phyloP scores from a whole-genome alignment of 306 rosid genomes.

The Fagus crenata region DNA sequence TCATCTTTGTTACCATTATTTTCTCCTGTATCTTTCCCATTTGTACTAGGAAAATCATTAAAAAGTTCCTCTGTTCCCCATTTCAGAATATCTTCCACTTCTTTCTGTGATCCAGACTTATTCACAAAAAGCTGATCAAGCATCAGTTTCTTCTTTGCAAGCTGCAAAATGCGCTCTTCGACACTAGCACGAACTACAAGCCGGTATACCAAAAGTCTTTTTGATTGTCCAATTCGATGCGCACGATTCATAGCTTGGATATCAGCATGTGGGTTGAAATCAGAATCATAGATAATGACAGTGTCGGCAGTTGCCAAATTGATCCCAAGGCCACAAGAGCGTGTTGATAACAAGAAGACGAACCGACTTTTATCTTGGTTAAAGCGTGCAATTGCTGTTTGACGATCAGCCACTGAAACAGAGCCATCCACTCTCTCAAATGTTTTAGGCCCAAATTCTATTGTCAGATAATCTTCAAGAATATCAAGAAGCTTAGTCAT shows the following conservation, averaged over 20 bases:
- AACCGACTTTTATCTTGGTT: slow-evolving; percentile 98
- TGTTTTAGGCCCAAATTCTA: slow-evolving; percentile 97
- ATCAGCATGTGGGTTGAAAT: slow-evolving; percentile 99
- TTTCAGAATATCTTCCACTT: slow-evolving; percentile 93
- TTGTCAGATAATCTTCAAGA: slow-evolving; percentile 85
- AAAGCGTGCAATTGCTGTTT: slow-evolving; percentile 88
- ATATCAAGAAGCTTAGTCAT: slow-evolving; percentile 99
- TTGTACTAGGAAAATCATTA: slow-evolving; percentile 57
- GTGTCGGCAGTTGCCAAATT: slow-evolving; percentile 99
- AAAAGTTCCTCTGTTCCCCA: slow-evolving; percentile 99
- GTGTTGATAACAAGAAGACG: slow-evolving; percentile 95
- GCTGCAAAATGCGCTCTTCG: slow-evolving; percentile 99
- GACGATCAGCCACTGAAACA: slow-evolving; percentile 93
- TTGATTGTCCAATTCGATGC: slow-evolving; percentile 98
- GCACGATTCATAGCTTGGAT: slow-evolving; percentile 99
- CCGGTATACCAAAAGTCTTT: slow-evolving; percentile 92
- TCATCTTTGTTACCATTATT: slow-evolving; percentile 72
- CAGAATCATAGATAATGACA: slow-evolving; percentile 97
- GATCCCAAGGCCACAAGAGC: slow-evolving; percentile 98
- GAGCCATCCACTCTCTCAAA: slow-evolving; percentile 98
- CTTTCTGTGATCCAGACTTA: slow-evolving; percentile 95
- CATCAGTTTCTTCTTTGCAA: slow-evolving; percentile 98
- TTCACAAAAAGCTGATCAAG: slow-evolving; percentile 99
- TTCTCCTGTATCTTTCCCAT: slow-evolving; percentile 65
- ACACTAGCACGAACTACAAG: slow-evolving; percentile 99